These are phyloP conservation scores for Trypanosoma mega DNA, from an alignment of 208 protist species.

Conservation along the genomic window DNA sequence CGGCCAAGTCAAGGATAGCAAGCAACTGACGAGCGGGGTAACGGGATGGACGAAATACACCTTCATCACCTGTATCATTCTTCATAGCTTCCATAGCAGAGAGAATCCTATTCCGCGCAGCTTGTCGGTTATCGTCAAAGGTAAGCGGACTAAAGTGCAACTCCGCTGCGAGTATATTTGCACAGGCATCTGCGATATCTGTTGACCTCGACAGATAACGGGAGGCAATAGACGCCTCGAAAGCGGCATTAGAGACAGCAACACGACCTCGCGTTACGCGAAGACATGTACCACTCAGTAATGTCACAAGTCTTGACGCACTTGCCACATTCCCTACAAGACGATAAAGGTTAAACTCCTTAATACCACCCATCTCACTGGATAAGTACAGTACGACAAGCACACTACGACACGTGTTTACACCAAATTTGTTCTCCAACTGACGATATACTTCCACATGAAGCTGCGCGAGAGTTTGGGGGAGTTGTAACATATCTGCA, in stretches of 20 bases:
- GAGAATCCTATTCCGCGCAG: slow-evolving; percentile 27
- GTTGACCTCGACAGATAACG: slow-evolving; percentile 44
- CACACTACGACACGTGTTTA: slow-evolving; percentile 43
- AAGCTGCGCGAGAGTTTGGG: slow-evolving; percentile 48
- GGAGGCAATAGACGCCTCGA: slow-evolving; percentile 50
- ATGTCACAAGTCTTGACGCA: slow-evolving; percentile 65
- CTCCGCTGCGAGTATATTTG: slow-evolving; percentile 59
- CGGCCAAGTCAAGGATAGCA: slow-evolving; percentile 55
- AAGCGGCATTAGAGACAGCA: slow-evolving; percentile 43
- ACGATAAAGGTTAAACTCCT: slow-evolving; percentile 79
- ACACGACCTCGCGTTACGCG: slow-evolving; percentile 33
- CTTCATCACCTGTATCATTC: slow-evolving; percentile 21
- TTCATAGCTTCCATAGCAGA: slow-evolving; percentile 46
- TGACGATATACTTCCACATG: slow-evolving; percentile 47
- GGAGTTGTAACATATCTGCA: slow-evolving; percentile 65
- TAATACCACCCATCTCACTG: slow-evolving; percentile 56
- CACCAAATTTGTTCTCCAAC: slow-evolving; percentile 57
- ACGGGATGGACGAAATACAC: slow-evolving; percentile 43
- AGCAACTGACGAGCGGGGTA: slow-evolving; percentile 65
- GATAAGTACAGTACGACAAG: slow-evolving; percentile 66
- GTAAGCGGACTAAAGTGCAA: slow-evolving; percentile 55
- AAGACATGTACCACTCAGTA: slow-evolving; percentile 72
- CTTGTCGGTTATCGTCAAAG: slow-evolving; percentile 14
- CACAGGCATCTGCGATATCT: slow-evolving; percentile 43
- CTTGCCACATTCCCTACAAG: slow-evolving; percentile 71